A percentile compares a stretch with the other conserved stretches of the same genome.
Evolutionary conservation across 768 basidiomycete species (phyloP).

Genomic region (Leccinum boreale): DNA sequence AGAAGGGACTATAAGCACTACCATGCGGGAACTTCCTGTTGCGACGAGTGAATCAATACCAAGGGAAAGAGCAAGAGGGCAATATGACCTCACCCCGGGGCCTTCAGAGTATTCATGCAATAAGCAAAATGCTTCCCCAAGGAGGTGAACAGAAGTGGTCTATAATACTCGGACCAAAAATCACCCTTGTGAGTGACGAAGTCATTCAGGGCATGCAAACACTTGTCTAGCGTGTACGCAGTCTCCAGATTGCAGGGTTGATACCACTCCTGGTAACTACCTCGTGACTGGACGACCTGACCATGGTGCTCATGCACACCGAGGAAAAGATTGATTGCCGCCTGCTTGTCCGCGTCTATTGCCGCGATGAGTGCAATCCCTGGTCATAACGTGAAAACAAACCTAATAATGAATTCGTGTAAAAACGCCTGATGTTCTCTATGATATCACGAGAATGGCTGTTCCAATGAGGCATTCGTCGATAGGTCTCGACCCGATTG

Average conservation of each 20-base stretch:
- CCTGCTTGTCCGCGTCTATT: constrained; percentile 93
- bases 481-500: constrained; percentile 93
- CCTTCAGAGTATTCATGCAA: constrained; percentile 86
- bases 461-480: constrained; percentile 95
- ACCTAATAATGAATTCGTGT: constrained; percentile 92
- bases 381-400: background rate
- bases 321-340: constrained; percentile 96
- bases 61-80: fast-evolving
- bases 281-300: constrained; percentile 49
- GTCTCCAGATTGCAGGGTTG: constrained; percentile 64
- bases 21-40: constrained; percentile 66
- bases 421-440: constrained; percentile 92
- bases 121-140: constrained; percentile 88
- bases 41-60: background rate
- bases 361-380: background rate
- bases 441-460: constrained; percentile 96
- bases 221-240: constrained; percentile 65
- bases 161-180: constrained; percentile 89
- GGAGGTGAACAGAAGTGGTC: constrained; percentile 79
- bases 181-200: constrained; percentile 63
- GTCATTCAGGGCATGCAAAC: constrained; percentile 54
- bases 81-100: constrained; percentile 60
- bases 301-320: constrained; percentile 63
- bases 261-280: constrained; percentile 87
- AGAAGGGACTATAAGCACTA: constrained; percentile 73